Percentiles rank a stretch among this genome's conserved stretches.
Conservation (phyloP, 2,329 filamentous ascomycete genomes). For the Zalaria obscura region DNA sequence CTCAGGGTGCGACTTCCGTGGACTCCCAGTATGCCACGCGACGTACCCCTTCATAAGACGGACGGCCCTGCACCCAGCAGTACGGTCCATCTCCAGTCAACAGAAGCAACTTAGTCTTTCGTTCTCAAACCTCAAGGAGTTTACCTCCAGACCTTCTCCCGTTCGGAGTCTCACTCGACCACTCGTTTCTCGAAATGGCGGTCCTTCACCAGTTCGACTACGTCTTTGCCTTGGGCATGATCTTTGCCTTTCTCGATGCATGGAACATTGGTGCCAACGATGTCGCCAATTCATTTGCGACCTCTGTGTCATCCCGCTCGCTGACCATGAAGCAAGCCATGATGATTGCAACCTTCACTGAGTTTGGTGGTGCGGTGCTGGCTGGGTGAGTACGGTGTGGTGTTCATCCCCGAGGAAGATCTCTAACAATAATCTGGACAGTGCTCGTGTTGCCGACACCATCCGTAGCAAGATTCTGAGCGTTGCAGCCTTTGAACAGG, state of each 20-base stretch:
- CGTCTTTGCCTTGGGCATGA: conserved; percentile 48
- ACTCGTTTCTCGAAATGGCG: too few species aligned
- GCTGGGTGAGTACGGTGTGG: conserved; percentile 24
- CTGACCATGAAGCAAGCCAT: conserved; percentile 38
- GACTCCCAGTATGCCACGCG: too few species aligned
- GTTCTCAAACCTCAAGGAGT: too few species aligned
- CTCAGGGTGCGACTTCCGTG: too few species aligned
- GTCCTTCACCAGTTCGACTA: conserved; percentile 20
- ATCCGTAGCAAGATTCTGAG: conserved; percentile 47
- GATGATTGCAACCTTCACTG: conserved; percentile 33
- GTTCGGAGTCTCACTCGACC: too few species aligned
- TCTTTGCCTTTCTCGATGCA: conserved; percentile 52
- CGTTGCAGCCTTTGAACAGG: conserved; percentile 29
- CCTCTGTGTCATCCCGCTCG: conserved; percentile 35
- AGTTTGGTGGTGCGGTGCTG: conserved; percentile 38
- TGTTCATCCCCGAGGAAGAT: too few species aligned
- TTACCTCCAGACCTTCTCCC: too few species aligned
- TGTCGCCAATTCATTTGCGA: conserved; percentile 42
- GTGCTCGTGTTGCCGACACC: conserved; percentile 42
- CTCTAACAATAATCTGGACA: too few species aligned
- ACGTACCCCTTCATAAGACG: too few species aligned
- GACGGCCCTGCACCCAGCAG: too few species aligned
- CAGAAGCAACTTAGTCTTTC: too few species aligned
- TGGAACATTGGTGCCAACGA: conserved; percentile 50
- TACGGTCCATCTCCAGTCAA: too few species aligned